phyloP scores from a whole-genome alignment of 331 rosid species.

The Malus hybrid region DNA sequence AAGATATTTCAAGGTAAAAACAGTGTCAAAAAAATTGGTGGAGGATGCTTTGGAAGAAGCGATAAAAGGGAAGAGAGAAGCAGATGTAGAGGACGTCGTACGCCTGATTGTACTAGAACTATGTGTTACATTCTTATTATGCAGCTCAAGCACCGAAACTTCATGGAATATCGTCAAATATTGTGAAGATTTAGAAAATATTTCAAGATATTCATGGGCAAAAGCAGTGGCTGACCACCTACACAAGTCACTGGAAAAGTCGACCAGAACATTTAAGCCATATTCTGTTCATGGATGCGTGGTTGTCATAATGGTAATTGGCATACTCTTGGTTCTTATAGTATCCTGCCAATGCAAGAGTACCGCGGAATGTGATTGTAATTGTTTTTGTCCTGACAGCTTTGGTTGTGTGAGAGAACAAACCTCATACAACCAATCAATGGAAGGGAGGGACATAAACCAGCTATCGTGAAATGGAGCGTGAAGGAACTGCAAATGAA shows the following conservation, averaged over 20 bases:
- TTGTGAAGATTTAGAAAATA: not conserved
- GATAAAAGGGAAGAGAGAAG: not conserved
- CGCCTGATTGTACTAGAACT: not conserved
- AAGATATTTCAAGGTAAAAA: too few species aligned
- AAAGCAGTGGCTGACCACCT: not conserved
- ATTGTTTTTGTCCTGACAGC: not conserved
- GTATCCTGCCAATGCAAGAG: not conserved
- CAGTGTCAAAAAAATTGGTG: not conserved
- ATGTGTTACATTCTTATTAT: slow-evolving; percentile 2
- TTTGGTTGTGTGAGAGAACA: too few species aligned
- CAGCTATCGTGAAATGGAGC: not conserved
- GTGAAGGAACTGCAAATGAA: not conserved
- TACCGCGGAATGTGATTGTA: too few species aligned
- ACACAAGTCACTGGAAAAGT: not conserved
- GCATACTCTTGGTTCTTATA: not conserved
- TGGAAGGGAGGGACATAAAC: not conserved
- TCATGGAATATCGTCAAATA: not conserved
- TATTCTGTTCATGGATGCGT: not conserved
- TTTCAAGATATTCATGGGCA: slow-evolving; percentile 1
- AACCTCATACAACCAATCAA: not conserved
- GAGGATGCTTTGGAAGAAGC: not conserved
- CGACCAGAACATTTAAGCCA: not conserved
- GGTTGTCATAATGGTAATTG: not conserved
- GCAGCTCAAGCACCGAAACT: not conserved
- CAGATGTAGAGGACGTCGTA: not conserved